Percentiles rank a stretch among this genome's conserved stretches.
These are phyloP conservation scores for Roridomyces roridus DNA, from an alignment of 768 basidiomycete species.

Conservation along the genomic window DNA sequence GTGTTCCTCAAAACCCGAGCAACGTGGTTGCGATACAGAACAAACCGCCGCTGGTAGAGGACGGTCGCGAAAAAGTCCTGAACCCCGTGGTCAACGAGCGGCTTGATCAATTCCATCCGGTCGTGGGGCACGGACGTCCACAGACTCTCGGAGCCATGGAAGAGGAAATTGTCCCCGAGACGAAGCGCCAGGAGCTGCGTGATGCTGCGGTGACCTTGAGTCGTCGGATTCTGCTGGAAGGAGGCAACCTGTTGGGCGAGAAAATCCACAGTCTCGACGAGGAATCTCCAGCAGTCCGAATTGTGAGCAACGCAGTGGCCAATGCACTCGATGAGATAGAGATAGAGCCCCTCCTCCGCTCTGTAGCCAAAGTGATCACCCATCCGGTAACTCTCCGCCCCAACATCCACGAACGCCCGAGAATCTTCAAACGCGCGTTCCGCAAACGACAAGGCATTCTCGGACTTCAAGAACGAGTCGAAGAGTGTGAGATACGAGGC, in stretches of 20 bases:
- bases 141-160: slow-evolving; percentile 11
- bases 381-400: slow-evolving; percentile 7
- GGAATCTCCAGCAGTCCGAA: slow-evolving; percentile 12
- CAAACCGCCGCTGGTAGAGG: slow-evolving; percentile 16
- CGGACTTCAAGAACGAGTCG: slow-evolving; percentile 8
- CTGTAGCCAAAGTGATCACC: slow-evolving; percentile 3
- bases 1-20: slow-evolving; percentile 6
- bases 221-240: slow-evolving; percentile 13
- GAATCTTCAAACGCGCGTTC: slow-evolving; percentile 14
- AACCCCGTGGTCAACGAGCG: slow-evolving; percentile 11
- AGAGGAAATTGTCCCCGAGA: slow-evolving; percentile 18
- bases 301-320: slow-evolving; percentile 19
- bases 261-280: slow-evolving; percentile 10
- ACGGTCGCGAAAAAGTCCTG: slow-evolving; percentile 16
- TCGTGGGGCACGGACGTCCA: slow-evolving; percentile 11
- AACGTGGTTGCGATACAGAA: slow-evolving; percentile 7
- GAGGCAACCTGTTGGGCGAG: slow-evolving; percentile 14
- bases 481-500: slow-evolving; percentile 15
- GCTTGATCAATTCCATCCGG: slow-evolving; percentile 19
- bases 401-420: slow-evolving; percentile 3
- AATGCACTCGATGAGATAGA: slow-evolving; percentile 18
- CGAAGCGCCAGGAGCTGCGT: slow-evolving; percentile 15
- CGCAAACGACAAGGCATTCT: slow-evolving; percentile 18
- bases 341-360: slow-evolving; percentile 12
- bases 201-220: slow-evolving; percentile 15